Percentiles rank a stretch among this genome's conserved stretches.
Evolutionary conservation across 352 stramenopile genomes (phyloP).

Genomic region (Globisporangium iwayamae): DNA sequence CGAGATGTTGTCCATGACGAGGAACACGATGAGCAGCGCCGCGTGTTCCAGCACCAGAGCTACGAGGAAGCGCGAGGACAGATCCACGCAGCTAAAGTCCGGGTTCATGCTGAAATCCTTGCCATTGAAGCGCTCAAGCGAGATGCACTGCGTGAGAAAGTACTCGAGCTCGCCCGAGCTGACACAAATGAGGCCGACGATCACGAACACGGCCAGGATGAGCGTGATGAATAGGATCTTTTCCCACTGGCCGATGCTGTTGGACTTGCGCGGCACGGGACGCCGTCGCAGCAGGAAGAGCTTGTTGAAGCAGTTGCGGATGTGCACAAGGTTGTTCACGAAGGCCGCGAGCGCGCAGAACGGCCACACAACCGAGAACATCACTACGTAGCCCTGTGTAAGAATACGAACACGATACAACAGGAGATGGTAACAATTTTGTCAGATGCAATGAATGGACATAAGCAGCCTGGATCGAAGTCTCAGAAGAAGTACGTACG

Average conservation of each 20-base stretch:
- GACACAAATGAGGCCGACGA: constrained; percentile 82
- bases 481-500: constrained; percentile 24
- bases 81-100: constrained; percentile 73
- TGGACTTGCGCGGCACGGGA: constrained; percentile 73
- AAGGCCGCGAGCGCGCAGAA: constrained; percentile 78
- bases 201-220: constrained; percentile 76
- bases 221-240: constrained; percentile 85
- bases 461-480: no score
- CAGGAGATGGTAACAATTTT: no score
- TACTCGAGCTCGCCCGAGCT: constrained; percentile 83
- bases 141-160: constrained; percentile 69
- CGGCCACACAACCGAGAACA: constrained; percentile 87
- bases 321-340: constrained; percentile 80
- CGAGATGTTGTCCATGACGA: constrained; percentile 80
- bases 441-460: no score
- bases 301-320: constrained; percentile 84
- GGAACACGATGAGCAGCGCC: constrained; percentile 67
- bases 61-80: constrained; percentile 77
- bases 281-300: constrained; percentile 65
- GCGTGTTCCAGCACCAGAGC: constrained; percentile 74
- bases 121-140: constrained; percentile 72
- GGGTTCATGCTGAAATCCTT: constrained; percentile 86
- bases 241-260: constrained; percentile 86
- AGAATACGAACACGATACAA: constrained; percentile 1
- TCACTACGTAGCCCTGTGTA: constrained; percentile 80